Conservation (phyloP, 1,284 basidiomycete genomes). For the Dichomitus squalens region DNA sequence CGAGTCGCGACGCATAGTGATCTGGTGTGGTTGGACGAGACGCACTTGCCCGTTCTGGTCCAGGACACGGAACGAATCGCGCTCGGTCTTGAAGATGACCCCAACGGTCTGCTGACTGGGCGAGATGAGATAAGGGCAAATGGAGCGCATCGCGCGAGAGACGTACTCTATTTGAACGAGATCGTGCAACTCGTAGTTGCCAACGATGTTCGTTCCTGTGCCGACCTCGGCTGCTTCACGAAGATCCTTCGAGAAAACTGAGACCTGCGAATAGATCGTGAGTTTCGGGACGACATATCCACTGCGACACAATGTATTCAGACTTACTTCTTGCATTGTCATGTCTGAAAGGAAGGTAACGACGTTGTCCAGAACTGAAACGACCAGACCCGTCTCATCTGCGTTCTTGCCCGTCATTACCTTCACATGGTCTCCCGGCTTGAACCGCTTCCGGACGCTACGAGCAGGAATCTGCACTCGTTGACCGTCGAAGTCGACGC, state of each 20-base stretch:
- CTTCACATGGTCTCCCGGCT: slow-evolving; percentile 97
- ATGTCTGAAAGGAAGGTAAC: slow-evolving; percentile 98
- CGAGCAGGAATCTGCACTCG: slow-evolving; percentile 87
- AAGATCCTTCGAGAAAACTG: slow-evolving; percentile 96
- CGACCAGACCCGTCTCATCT: slow-evolving; percentile 95
- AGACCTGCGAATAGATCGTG: slow-evolving; percentile 58
- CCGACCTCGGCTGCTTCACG: slow-evolving; percentile 97
- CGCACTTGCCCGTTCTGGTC: slow-evolving; percentile 93
- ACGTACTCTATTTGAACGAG: slow-evolving; percentile 94
- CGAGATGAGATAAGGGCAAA: slow-evolving; percentile 12
- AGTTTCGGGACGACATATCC: not conserved
- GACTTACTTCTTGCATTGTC: slow-evolving; percentile 82
- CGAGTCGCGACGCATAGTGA: slow-evolving; percentile 88
- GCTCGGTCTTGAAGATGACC: slow-evolving; percentile 97
- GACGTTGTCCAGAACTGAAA: slow-evolving; percentile 88
- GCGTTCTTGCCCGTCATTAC: slow-evolving; percentile 95
- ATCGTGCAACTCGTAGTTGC: slow-evolving; percentile 95
- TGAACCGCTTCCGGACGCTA: slow-evolving; percentile 93
- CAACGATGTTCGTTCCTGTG: slow-evolving; percentile 85
- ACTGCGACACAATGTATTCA: not conserved
- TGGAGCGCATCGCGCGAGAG: not conserved
- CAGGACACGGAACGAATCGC: slow-evolving; percentile 92
- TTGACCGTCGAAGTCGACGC: slow-evolving; percentile 83
- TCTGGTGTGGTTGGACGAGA: slow-evolving; percentile 92
- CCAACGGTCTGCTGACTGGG: slow-evolving; percentile 88